phyloP scores from a whole-genome alignment of 345 rosid species.

The Hibiscus syriacus region DNA sequence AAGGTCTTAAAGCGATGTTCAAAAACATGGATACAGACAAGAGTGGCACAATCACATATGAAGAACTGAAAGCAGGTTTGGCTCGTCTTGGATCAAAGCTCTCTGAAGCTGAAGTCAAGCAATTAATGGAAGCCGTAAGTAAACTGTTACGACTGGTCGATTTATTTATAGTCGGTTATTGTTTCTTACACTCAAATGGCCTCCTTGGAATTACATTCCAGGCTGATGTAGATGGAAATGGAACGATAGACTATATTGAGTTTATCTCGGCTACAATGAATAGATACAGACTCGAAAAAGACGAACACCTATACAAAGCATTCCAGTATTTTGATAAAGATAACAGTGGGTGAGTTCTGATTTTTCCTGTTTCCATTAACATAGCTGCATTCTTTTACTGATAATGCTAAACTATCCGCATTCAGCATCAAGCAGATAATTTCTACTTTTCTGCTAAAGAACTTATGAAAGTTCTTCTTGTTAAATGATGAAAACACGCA shows the following conservation, averaged over 20 bases:
- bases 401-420: neutral
- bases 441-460: neutral
- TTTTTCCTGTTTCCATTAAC: neutral
- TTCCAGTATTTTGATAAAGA: slow-evolving; percentile 79
- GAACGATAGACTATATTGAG: slow-evolving; percentile 77
- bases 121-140: slow-evolving; percentile 47
- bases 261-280: slow-evolving; percentile 85
- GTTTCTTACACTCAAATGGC: slow-evolving; percentile 4
- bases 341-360: slow-evolving; percentile 45
- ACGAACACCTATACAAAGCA: slow-evolving; percentile 45
- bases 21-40: slow-evolving; percentile 34
- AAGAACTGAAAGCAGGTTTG: slow-evolving; percentile 33
- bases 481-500: neutral
- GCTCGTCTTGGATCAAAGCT: slow-evolving; percentile 40
- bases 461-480: neutral
- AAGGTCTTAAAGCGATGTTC: slow-evolving; percentile 35
- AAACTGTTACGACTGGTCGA: neutral
- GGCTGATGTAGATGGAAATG: slow-evolving; percentile 89
- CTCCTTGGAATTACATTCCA: slow-evolving; percentile 12
- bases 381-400: neutral
- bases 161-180: neutral
- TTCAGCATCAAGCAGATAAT: neutral
- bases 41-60: slow-evolving; percentile 39
- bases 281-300: slow-evolving; percentile 60
- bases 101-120: slow-evolving; percentile 34